Evolutionary conservation across 768 basidiomycete species (phyloP).

Genomic region (Pulveroboletus sp.): DNA sequence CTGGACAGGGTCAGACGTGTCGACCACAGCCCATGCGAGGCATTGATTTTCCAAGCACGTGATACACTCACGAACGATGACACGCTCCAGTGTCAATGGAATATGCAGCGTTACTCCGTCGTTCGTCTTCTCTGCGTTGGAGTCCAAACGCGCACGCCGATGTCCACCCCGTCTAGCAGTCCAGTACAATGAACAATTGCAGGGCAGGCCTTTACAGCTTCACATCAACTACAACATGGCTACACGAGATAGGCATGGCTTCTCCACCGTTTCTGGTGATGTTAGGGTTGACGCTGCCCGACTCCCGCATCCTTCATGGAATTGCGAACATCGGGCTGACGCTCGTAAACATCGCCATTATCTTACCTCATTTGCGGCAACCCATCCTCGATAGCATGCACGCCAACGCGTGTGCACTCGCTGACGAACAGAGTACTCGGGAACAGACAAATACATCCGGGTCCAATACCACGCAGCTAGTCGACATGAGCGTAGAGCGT

Average conservation of each 20-base stretch:
- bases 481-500: neutral
- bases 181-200: conserved; percentile 19
- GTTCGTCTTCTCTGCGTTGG: neutral
- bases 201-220: conserved; percentile 28
- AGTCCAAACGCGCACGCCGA: neutral
- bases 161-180: conserved; percentile 3
- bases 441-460: neutral
- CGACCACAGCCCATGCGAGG: too few species aligned
- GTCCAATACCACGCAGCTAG: neutral
- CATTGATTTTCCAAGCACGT: conserved; percentile 21
- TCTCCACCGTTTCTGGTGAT: conserved; percentile 23
- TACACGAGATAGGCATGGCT: conserved; percentile 18
- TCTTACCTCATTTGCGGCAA: conserved; percentile 23
- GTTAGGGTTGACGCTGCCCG: conserved; percentile 22
- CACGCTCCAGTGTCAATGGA: neutral
- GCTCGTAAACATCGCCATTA: conserved; percentile 20
- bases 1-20: too few species aligned
- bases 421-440: neutral
- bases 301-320: conserved; percentile 24
- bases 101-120: neutral
- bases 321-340: conserved; percentile 25
- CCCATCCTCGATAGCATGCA: conserved; percentile 13
- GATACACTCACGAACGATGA: conserved; percentile 13
- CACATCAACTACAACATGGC: conserved; percentile 17
- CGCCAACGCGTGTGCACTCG: neutral